A percentile compares a stretch with the other conserved stretches of the same genome.
Conservation (phyloP, 23 red algal species). For the Gracilaria vermiculophylla region DNA sequence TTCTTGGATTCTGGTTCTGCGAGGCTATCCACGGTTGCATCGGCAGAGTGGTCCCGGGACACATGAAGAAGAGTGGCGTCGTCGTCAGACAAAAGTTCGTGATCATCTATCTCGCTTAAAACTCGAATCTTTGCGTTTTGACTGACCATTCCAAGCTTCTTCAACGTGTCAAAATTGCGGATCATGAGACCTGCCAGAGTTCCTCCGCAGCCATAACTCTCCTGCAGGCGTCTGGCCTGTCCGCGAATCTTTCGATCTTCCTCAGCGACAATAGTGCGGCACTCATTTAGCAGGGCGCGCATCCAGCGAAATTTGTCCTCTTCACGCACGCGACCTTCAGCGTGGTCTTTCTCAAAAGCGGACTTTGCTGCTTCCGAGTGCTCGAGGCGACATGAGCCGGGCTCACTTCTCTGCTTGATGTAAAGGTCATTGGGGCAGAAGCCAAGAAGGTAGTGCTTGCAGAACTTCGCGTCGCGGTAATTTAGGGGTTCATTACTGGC, state of each 20-base stretch:
- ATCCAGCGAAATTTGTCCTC: constrained; percentile 33
- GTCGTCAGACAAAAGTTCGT: constrained; percentile 20
- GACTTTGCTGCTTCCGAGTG: constrained; percentile 34
- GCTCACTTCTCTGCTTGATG: constrained; percentile 67
- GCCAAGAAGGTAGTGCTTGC: constrained; percentile 83
- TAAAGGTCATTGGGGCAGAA: constrained; percentile 82
- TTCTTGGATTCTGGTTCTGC: not conserved
- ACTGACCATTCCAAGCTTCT: constrained; percentile 65
- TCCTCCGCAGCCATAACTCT: constrained; percentile 35
- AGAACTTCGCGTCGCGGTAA: constrained; percentile 73
- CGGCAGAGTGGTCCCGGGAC: not conserved
- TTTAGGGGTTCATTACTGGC: constrained; percentile 32
- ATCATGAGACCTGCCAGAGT: constrained; percentile 57
- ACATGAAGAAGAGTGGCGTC: not conserved
- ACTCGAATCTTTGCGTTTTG: constrained; percentile 45
- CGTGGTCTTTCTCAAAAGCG: constrained; percentile 28
- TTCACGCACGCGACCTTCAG: constrained; percentile 5
- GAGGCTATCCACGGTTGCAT: not conserved
- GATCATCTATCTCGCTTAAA: constrained; percentile 59
- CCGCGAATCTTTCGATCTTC: constrained; percentile 61
- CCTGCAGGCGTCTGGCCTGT: constrained; percentile 57
- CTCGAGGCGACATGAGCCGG: constrained; percentile 42
- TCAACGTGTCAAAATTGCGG: constrained; percentile 51
- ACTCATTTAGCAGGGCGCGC: constrained; percentile 25
- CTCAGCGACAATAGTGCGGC: constrained; percentile 39